Percentiles rank a stretch among this genome's conserved stretches.
phyloP scores from a whole-genome alignment of 352 stramenopile species.

The Phytophthora sojae region DNA sequence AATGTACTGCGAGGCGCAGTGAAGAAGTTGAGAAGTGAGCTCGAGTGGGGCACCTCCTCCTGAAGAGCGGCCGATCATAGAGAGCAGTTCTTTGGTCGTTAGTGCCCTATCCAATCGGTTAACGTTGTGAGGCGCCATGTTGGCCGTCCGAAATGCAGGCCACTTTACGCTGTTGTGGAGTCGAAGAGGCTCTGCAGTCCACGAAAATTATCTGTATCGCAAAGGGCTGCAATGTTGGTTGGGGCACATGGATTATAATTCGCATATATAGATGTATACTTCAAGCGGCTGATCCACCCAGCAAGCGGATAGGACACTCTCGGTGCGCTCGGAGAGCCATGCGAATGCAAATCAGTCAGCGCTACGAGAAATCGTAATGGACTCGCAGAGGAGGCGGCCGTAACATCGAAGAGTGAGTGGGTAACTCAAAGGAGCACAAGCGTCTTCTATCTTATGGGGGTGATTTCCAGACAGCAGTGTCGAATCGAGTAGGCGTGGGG shows the following conservation, averaged over 20 bases:
- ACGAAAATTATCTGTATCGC: slow-evolving; percentile 8
- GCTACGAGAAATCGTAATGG: background rate
- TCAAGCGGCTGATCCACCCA: slow-evolving; percentile 1
- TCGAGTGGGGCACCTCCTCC: too few species aligned
- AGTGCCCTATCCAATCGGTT: slow-evolving; percentile 1
- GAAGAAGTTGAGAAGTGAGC: slow-evolving; percentile 34
- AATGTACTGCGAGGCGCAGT: slow-evolving; percentile 6
- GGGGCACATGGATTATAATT: background rate
- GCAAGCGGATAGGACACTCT: slow-evolving; percentile 21
- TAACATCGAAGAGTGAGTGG: background rate
- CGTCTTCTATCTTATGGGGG: background rate
- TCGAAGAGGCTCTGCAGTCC: slow-evolving; percentile 14
- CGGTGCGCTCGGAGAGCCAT: background rate
- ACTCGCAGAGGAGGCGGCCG: background rate
- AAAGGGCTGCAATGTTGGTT: slow-evolving; percentile 8
- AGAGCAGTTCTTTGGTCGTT: background rate
- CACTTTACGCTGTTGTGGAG: slow-evolving; percentile 20
- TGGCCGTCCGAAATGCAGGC: slow-evolving; percentile 14
- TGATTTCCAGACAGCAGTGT: background rate
- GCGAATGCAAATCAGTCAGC: slow-evolving; percentile 14
- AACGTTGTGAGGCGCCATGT: slow-evolving; percentile 10
- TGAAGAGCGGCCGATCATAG: too few species aligned
- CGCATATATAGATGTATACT: background rate
- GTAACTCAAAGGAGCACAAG: background rate
- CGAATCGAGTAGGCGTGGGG: background rate